These are phyloP conservation scores for Magnaporthales sp. DNA, from an alignment of 2,329 filamentous ascomycete genomes.

Conservation along the genomic window DNA sequence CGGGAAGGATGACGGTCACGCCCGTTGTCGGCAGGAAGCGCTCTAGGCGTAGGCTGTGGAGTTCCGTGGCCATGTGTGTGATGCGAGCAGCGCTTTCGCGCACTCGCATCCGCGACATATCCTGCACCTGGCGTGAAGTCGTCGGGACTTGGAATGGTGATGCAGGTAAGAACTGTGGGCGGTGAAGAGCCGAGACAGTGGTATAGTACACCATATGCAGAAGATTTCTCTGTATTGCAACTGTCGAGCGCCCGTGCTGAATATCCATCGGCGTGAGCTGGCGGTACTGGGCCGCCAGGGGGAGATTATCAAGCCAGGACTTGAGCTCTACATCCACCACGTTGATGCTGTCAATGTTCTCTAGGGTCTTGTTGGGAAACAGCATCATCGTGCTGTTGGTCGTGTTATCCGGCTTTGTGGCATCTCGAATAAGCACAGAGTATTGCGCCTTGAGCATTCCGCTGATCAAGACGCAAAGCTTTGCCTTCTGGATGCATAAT, in stretches of 20 bases:
- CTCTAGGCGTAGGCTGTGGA: conserved; percentile 66
- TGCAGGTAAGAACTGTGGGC: conserved; percentile 80
- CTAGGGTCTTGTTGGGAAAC: conserved; percentile 74
- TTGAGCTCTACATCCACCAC: conserved; percentile 71
- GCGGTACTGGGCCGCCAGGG: conserved; percentile 61
- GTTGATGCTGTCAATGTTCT: conserved; percentile 73
- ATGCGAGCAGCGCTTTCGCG: conserved; percentile 78
- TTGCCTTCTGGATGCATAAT: conserved; percentile 88
- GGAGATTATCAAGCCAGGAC: conserved; percentile 67
- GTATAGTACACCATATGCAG: conserved; percentile 93
- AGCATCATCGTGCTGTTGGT: conserved; percentile 80
- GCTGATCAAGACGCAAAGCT: conserved; percentile 81
- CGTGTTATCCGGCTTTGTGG: conserved; percentile 67
- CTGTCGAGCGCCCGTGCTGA: conserved; percentile 49
- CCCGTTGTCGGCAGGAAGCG: conserved; percentile 79
- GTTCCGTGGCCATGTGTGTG: conserved; percentile 70
- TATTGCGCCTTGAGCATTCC: conserved; percentile 87
- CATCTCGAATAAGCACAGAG: conserved; percentile 79
- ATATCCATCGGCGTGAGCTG: conserved; percentile 44
- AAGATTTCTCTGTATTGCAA: conserved; percentile 68
- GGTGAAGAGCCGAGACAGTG: conserved; percentile 81
- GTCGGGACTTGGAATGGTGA: conserved; percentile 45
- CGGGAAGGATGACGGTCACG: conserved; percentile 82
- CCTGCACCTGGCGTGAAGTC: conserved; percentile 62
- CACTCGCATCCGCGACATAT: conserved; percentile 74